These are phyloP conservation scores for Ambrosiella beaveri DNA, from an alignment of 2,329 filamentous ascomycete genomes.

Conservation along the genomic window DNA sequence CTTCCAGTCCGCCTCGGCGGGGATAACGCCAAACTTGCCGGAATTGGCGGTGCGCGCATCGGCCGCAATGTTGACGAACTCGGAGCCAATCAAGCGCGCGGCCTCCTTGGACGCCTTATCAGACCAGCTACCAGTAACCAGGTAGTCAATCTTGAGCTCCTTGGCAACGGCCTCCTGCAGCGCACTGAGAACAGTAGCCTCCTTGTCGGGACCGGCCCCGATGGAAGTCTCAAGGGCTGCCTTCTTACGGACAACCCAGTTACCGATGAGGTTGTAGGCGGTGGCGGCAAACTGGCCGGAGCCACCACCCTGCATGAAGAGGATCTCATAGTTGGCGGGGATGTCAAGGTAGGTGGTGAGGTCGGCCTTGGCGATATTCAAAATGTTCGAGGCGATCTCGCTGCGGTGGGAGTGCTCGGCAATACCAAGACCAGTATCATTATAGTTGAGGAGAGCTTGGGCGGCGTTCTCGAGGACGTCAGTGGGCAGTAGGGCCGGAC, in stretches of 20 bases:
- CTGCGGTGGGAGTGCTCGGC: constrained; percentile 87
- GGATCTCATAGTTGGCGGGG: constrained; percentile 68
- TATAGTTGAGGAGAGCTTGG: constrained; percentile 62
- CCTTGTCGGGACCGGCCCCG: constrained; percentile 26
- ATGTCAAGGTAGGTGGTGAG: constrained; percentile 62
- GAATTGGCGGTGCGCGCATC: constrained; percentile 49
- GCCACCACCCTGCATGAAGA: constrained; percentile 79
- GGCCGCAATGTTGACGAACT: constrained; percentile 63
- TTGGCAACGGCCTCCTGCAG: constrained; percentile 45
- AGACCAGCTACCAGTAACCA: constrained; percentile 79
- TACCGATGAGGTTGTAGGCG: constrained; percentile 66
- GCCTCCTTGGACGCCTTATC: constrained; percentile 79
- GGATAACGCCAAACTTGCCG: constrained; percentile 76
- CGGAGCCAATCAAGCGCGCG: constrained; percentile 53
- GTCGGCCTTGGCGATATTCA: constrained; percentile 60
- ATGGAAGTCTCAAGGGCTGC: constrained; percentile 40
- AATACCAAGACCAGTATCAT: constrained; percentile 65
- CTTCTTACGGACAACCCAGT: constrained; percentile 61
- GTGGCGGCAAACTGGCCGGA: constrained; percentile 71
- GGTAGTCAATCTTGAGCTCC: constrained; percentile 69
- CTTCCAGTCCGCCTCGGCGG: constrained; percentile 59
- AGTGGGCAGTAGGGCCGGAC: constrained; percentile 73
- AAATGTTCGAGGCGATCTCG: constrained; percentile 56
- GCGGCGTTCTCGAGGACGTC: constrained; percentile 62
- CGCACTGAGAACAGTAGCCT: constrained; percentile 31